Conservation (phyloP, 2,329 filamentous ascomycete species). For the Calonectria crousiana region DNA sequence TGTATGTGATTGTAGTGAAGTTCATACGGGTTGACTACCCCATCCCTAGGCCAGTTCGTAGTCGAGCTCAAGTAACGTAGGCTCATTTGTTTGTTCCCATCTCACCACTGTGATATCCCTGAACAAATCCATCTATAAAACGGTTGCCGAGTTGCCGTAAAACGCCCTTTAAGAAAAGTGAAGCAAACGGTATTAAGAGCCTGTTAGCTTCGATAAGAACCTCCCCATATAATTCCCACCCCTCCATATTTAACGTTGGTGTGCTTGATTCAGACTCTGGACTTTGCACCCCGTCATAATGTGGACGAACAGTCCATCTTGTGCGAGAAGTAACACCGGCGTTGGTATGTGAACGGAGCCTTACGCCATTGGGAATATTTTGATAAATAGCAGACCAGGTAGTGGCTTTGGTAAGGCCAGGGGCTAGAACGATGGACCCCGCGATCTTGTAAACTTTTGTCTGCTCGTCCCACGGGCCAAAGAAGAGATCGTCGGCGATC, state of each 20-base stretch:
- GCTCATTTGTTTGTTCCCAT: not conserved
- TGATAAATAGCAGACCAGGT: not conserved
- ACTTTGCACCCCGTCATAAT: not conserved
- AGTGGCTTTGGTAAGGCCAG: not conserved
- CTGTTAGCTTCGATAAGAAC: not conserved
- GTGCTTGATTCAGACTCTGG: not conserved
- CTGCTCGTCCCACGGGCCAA: not conserved
- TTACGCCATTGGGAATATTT: not conserved
- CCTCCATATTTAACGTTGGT: not conserved
- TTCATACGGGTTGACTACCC: not conserved
- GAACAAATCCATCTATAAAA: not conserved
- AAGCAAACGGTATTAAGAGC: not conserved
- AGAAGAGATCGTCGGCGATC: not conserved
- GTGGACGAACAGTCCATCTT: slow-evolving; percentile 4
- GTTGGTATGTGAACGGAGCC: not conserved
- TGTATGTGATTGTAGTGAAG: not conserved
- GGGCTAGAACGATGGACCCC: not conserved
- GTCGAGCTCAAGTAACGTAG: not conserved
- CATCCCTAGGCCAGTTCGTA: not conserved
- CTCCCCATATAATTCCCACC: not conserved
- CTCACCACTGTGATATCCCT: not conserved
- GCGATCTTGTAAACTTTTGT: not conserved
- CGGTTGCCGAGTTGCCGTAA: not conserved
- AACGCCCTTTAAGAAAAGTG: not conserved
- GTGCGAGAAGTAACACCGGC: not conserved